Evolutionary conservation across 2,329 filamentous ascomycete genomes (phyloP), one percentile per base, ranked within the genome.

Genomic region (Trichoderma sp.): DNA sequence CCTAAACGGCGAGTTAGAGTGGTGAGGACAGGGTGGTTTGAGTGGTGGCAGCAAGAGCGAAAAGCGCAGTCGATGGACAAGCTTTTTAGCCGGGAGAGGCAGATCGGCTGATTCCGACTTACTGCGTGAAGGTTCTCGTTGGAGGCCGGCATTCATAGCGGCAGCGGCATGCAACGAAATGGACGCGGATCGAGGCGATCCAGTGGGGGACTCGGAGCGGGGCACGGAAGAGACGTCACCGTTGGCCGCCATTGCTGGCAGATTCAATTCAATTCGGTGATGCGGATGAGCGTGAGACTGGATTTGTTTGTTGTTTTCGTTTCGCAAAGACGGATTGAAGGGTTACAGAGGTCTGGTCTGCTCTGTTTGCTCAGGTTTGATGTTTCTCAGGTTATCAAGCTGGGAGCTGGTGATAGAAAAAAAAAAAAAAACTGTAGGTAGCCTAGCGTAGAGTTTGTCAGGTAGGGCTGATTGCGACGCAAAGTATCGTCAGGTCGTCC

Each of bases 111-210:
- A 34, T 30, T 26, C 32, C 39, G 26, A 30, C 78, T 85, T 84
- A 90, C 89, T 84, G 79, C 86, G 82, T 14, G 88, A 87, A 51
- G 88, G 84, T 77, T 92, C 88, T 74, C 88, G 88, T 75, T 92
- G 90, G 32, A 94, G 88, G 66, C 93, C 89, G 32, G 92, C 91
- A 79, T 95, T 95, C 81, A 95, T 88, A 57, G 92, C 90, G 8
- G 92, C 92, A 14, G 93, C 90, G 66, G 92, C 92, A 79, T 92
- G 92, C 11, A 96, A 86, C 15, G 92, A 94, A 73, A 88, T 86
- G 53, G 91, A 89, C 39, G 91, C 88, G 64, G 89, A 89, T 75
- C 91, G 86, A 47, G 89, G 88, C 58, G 90, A 90, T 62, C 88
- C 85, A 36, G 88, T 88, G 30, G 89, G 87, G 28, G 88, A 88